Evolutionary conservation across 306 rosid genomes (phyloP), one percentile per base, ranked within the genome.

Genomic region (Castanea mollissima): DNA sequence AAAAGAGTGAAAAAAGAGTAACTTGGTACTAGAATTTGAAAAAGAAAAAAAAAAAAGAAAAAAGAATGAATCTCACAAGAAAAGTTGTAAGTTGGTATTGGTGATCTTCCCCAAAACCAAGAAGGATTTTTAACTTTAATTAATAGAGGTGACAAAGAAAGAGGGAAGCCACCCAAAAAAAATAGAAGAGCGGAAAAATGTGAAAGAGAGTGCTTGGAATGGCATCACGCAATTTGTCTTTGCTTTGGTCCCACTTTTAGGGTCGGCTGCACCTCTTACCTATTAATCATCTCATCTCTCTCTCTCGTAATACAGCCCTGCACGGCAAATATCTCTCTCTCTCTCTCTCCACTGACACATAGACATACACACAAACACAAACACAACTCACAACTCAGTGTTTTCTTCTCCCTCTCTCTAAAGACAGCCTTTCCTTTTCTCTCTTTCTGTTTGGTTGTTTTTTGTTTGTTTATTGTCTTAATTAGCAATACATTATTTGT

Each of bases 161-260:
- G 89, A 75, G 81, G 71, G 88, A 81, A 72, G 46, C 13, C 9
- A 1, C 59, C 55, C 41, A 59, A 57, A 74, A 80, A 79, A 76
- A 19, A 38, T 52, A 54, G 82, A 75, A 74, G 57, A 59, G 56
- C 23, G 44, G 63, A 63, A 74, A 78, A 78, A 54, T 89, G 90
- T 81, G 91, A 86, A 83, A 87, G 85, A 79, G 87, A 85, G 90
- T 83, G 92, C 81, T 84, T 87, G 89, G 88, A 92, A 90, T 85
- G 88, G 90, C 90, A 91, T 89, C 91, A 83, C 84, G 71, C 78
- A 82, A 76, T 86, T 91, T 89, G 91, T 85, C 88, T 84, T 85
- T 86, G 80, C 49, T 82, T 76, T 38, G 90, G 79, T 59, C 88
- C 89, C 91, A 90, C 88, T 77, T 38, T 38, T 52, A 73, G 83